Evolutionary conservation across 345 rosid species (phyloP).

Genomic region (Abelmoschus esculentus): DNA sequence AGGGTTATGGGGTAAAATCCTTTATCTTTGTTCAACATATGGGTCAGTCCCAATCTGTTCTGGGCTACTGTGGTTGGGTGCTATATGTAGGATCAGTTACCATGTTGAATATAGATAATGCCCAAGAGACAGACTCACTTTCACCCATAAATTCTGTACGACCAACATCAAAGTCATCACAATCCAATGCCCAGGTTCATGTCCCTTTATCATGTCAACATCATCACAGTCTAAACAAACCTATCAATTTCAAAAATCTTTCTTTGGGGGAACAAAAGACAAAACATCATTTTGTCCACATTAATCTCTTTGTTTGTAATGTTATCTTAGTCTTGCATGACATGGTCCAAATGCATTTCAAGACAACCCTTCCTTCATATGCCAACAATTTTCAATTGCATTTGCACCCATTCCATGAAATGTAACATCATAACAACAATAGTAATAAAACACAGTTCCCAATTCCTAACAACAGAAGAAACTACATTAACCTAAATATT

Average conservation of each 20-base stretch:
- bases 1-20: too few relatives aligned
- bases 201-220: slow-evolving; percentile 20
- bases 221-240: slow-evolving; percentile 20
- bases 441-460: slow-evolving; percentile 10
- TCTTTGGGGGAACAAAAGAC: slow-evolving; percentile 12
- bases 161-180: too few relatives aligned
- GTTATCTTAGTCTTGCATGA: neutral
- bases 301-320: slow-evolving; percentile 10
- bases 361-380: slow-evolving; percentile 19
- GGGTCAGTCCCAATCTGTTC: too few relatives aligned
- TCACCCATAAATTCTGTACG: too few relatives aligned
- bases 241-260: neutral
- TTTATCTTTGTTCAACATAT: too few relatives aligned
- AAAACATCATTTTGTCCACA: slow-evolving; percentile 8
- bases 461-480: slow-evolving; percentile 18
- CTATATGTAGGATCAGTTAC: too few relatives aligned
- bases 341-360: slow-evolving; percentile 36
- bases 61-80: too few relatives aligned
- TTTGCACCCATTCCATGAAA: slow-evolving; percentile 19
- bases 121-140: too few relatives aligned
- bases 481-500: slow-evolving; percentile 19
- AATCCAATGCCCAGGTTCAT: slow-evolving; percentile 2
- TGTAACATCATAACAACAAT: slow-evolving; percentile 16
- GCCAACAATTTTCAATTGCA: neutral
- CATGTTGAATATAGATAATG: too few relatives aligned